Evolutionary conservation across 331 rosid species (phyloP), one percentile per base, ranked within the genome.

Genomic region (Pyracantha coccinea): DNA sequence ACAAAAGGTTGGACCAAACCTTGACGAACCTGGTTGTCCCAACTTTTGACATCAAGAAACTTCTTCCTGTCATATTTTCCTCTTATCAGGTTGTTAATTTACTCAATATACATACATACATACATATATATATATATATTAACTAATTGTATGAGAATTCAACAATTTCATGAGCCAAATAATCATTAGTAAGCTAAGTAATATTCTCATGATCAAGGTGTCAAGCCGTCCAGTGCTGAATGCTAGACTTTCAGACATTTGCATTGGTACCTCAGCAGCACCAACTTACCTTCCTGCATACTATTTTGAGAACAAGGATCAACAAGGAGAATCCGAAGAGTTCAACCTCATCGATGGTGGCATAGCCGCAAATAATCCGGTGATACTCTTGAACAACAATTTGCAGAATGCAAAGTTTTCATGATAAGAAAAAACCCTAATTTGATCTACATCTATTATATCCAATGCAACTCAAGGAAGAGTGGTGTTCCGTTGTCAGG

Each of bases 21-120:
- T 77, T 90, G 81, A 88, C 93, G 28, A 83, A 90, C 45, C 6
- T 90, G 25, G 86, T 84, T 6, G 82, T 88, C 74, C 91, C 93
- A 4, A 79, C 89, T 19, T 90, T 88, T 68, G 96, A 90, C 31
- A 24, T 90, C 76, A 78, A 72, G 57, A 84, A 45, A 23, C 83
- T 88, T 25, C 88, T 85, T 55, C 93, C 96, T 9, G 78, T 83
- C 28, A 76, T 91, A 25, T 88, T 91, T 78, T 91, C 96, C 65
- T 81, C 87, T 1, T 85, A 72, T 58, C 75, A 83, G 89, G 93
- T 86, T 8, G 19, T 33, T 17, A 12, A 11, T 38, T 28, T 20
- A 20, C 7, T 50, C 44, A 4, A 5, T 4, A 14, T 32, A 58
- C 25, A 35, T 35, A 38, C 44, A 35, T 29, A 29, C 1, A 33